Base-by-base conservation (phyloP, 2,329 filamentous ascomycete species). In the Alternaria sp. region DNA sequence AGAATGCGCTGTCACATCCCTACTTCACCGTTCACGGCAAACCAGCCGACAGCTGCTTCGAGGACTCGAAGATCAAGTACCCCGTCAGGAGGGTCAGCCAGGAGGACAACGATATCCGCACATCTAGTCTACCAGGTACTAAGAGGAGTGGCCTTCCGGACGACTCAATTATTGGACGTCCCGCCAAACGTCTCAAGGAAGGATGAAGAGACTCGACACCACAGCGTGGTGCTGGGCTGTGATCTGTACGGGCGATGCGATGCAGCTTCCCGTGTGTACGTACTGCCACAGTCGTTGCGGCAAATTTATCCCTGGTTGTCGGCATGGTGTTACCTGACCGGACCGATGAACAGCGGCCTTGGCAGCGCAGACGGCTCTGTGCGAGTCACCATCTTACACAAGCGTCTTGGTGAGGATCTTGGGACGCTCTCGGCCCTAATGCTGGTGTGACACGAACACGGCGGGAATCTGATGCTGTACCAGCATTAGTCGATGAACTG, bases 51-150 rank as follows among this genome's bases (percentile, higher is more conserved):
- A 96, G 97, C 76, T 97, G 93, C 76, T 99, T 99, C 71, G 93
- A 97, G 74, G 93, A 94, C 0, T 86, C 93, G 56, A 93, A 93
- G 80, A 89, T 89, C 66, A 93, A 96, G 74, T 99, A 99, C 79
- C 96, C 96, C 0, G 90, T 93, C 74, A 87, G 96, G 8, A 88
- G 95, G 52, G 94, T 99, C 44, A 97, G 91, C 72, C 91, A 96
- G 73, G 96, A 99, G 74, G 93, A 97, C 77, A 97, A 97, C 72
- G 96, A 98, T 79, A 97, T 98, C 60, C 86, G 93, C n/a, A 94
- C 92, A 0, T 90, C 90, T 46, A 97, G 93, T 78, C 80, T 97
- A 36, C 93, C 95, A 0, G 96, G 95, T 0, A 97, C 94, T 0
- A 98, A 98, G 83, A 85, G 94, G 63, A 95, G 91, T 68, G 95